Evolutionary conservation across 495 filamentous ascomycete genomes (phyloP), one percentile per base, ranked within the genome.

Genomic region (Xylaria longipes): DNA sequence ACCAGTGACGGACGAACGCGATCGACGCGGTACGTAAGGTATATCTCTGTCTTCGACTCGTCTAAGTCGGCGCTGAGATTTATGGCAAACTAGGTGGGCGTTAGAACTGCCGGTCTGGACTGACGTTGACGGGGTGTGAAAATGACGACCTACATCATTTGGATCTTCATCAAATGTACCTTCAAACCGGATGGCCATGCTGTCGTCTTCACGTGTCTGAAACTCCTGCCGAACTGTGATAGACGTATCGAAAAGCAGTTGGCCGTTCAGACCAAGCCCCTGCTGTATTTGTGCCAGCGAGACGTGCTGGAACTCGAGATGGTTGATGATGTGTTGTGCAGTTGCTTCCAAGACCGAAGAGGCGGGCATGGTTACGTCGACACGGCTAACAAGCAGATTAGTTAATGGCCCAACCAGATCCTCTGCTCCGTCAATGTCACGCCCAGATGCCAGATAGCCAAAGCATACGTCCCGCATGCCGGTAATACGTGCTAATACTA

Each of bases 281-380:
- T 50, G 46, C n/a, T 50, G 46, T 50, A 50, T 50, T 25, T 50
- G 20, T 50, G 46, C 46, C 46, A 50, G 46, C n/a, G 46, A 50
- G 46, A 25, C 46, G 46, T 50, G 46, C n/a, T 50, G 46, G n/a
- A n/a, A 50, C 17, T 20, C 46, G 20, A 50, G 17, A 25, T 50
- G 46, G n/a, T 50, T 25, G n/a, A 50, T 50, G n/a, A 25, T n/a
- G 46, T 43, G 39, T 43, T 43, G 39, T 20, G 20, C n/a, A 50
- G 46, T 50, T 22, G 17, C 39, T 43, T 43, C 39, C 39, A 43
- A 43, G 39, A 43, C 39, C 39, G 39, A 43, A 43, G 39, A 43
- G 39, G 39, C 39, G 39, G 39, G 39, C 39, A 11, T 43, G 39
- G 39, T 43, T 43, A 43, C 12, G 39, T 43, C 39, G 39, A 43